These are phyloP conservation scores for Leptodontidium sp. DNA, from an alignment of 2,329 filamentous ascomycete genomes.

Conservation along the genomic window DNA sequence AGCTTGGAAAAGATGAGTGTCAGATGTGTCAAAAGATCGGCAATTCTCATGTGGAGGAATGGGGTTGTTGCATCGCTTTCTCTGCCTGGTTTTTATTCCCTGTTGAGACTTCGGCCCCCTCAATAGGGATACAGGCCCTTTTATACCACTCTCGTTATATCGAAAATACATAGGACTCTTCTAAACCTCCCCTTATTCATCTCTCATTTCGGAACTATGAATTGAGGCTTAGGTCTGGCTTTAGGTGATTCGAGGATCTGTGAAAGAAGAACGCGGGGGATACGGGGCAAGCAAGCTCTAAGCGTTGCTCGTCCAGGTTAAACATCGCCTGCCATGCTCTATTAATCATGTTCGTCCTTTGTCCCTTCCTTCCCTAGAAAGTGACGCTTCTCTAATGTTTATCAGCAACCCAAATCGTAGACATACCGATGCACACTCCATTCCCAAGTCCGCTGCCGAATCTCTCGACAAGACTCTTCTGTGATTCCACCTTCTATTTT, in stretches of 20 bases:
- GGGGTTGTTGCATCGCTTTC: not conserved
- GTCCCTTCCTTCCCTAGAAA: too few relatives aligned
- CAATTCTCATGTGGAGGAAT: not conserved
- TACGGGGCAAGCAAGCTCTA: too few relatives aligned
- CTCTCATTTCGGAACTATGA: not conserved
- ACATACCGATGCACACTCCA: too few relatives aligned
- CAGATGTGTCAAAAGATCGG: not conserved
- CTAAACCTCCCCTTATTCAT: not conserved
- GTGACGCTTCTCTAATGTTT: too few relatives aligned
- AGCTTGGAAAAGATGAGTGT: conserved; percentile 1
- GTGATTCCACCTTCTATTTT: too few relatives aligned
- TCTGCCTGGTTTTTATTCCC: conserved; percentile 6
- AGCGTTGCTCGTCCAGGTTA: too few relatives aligned
- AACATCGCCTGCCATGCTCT: too few relatives aligned
- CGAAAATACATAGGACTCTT: not conserved
- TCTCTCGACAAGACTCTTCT: too few relatives aligned
- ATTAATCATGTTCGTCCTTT: too few relatives aligned
- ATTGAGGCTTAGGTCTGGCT: not conserved
- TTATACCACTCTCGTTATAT: conserved; percentile 1
- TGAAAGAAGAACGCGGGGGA: too few relatives aligned
- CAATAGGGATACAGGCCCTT: conserved; percentile 5
- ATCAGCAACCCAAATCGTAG: too few relatives aligned
- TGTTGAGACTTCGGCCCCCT: conserved; percentile 6
- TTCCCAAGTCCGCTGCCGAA: too few relatives aligned
- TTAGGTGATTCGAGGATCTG: not conserved